These are phyloP conservation scores for Apophysomyces variabilis DNA, from an alignment of 371 early-diverging fungal genomes.

Conservation along the genomic window DNA sequence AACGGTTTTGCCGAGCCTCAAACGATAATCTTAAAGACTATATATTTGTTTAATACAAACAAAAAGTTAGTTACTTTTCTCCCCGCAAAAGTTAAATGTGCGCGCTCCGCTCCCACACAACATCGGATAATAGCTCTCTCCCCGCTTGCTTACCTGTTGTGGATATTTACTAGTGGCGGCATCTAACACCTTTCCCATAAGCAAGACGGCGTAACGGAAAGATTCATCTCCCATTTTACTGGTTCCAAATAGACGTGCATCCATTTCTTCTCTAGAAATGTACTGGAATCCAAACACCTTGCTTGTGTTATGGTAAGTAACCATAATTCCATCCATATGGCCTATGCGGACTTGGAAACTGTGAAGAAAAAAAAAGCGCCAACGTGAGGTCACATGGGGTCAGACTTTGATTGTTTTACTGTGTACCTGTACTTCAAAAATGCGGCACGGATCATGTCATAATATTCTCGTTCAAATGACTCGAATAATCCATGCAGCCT, in stretches of 20 bases:
- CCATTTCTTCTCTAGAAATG: slow-evolving; percentile 86
- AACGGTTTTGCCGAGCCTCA: slow-evolving; percentile 27
- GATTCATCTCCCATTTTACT: slow-evolving; percentile 72
- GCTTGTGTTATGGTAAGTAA: slow-evolving; percentile 92
- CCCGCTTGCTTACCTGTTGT: slow-evolving; percentile 40
- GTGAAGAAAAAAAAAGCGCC: neutral
- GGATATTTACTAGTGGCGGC: slow-evolving; percentile 66
- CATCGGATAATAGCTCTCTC: no score
- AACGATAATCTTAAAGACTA: slow-evolving; percentile 50
- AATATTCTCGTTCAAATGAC: slow-evolving; percentile 93
- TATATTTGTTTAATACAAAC: neutral
- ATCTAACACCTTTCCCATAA: slow-evolving; percentile 71
- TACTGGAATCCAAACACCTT: slow-evolving; percentile 96
- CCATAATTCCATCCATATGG: slow-evolving; percentile 95
- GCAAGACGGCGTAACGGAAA: slow-evolving; percentile 65
- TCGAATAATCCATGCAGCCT: slow-evolving; percentile 66
- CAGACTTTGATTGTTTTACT: neutral
- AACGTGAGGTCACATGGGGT: no score
- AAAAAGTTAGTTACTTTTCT: no score
- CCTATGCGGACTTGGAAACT: slow-evolving; percentile 94
- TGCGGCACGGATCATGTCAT: slow-evolving; percentile 90
- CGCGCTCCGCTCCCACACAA: no score
- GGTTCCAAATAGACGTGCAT: slow-evolving; percentile 80
- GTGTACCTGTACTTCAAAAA: slow-evolving; percentile 82
- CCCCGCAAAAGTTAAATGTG: no score